Evolutionary conservation across 2,329 filamentous ascomycete species (phyloP), one percentile per base, ranked within the genome.

Genomic region (Sporothrix globosa): DNA sequence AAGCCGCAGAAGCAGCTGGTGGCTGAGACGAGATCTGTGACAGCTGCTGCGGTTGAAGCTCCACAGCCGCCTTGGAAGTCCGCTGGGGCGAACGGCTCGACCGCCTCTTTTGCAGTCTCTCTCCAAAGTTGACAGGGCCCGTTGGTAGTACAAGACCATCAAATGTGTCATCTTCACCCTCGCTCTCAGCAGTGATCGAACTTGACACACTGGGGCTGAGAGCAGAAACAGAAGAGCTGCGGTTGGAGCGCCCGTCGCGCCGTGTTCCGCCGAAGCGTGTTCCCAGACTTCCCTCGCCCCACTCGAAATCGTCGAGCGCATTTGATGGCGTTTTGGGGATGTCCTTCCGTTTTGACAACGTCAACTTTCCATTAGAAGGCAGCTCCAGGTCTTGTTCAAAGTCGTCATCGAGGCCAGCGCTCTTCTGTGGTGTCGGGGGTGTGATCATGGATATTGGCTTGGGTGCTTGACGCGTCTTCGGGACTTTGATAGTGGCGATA

Each of bases 171-270:
- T 97, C 94, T 78, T 97, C 95, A 77, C 94, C 94, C 77, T 97
- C 95, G 77, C 94, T 98, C 82, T 97, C 96, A 11, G 88, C 87
- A 1, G 93, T 97, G 75, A 97, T 89, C 73, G 92, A 96, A 79
- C 95, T 98, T 24, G 93, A 92, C 70, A 97, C 87, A 78, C 94
- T 98, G 17, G 96, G 95, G 77, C 95, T 98, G 79, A 97, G 86
- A 39, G 92, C 92, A 52, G 94, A 97, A 48, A 91, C 89, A 21
- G 93, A 95, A 0, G 93, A 97, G 82, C 92, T 96, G 76, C 92
- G 89, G 76, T 90, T 89, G 65, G 92, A 94, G 53, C 88, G 88
- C n/a, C 85, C 87, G 76, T 95, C 92, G 75, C 92, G 89, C 74
- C 89, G 87, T 17, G 93, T 97, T 58, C 95, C 95, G 52, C 92